Base-by-base conservation (phyloP, 495 filamentous ascomycete genomes). In the Penicillium parvum region DNA sequence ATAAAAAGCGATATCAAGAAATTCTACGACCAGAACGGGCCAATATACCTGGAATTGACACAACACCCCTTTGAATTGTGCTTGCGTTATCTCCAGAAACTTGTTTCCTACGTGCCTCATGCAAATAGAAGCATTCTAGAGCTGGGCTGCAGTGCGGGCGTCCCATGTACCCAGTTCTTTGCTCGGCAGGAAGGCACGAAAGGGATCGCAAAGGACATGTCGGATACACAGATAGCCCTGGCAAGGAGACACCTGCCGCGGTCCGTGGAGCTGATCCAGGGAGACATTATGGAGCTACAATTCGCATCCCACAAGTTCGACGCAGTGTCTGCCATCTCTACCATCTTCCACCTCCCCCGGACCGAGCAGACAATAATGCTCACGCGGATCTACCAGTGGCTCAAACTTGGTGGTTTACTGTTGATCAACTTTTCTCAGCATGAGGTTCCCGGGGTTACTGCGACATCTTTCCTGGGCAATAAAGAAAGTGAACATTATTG, bases 341-440 rank as follows among this genome's bases (percentile, higher is more conserved):
- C 66, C 4, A 56, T 74, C 22, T 62, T 74, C 34, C 73, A 75
- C 45, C 55, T 75, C 1, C 70, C 70, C 4, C 56, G 69, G 4
- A 43, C 46, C 3, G 67, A 76, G 42, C 69, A 73, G 30, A 43
- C 17, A 2, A 38, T 40, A 2, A 48, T 73, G 22, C 45, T 76
- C 8, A 5, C 11, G 7, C 53, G 60, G 19, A 65, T 72, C 23
- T 40, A 21, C 8, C 15, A 6, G 2, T 74, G 72, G 72, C 41
- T 76, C 32, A 69, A 65, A 39, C 57, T 61, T 9, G 66, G 65
- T 0, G 71, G 71, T 0, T 42, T 30, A 37, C 27, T 73, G 4
- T 35, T 73, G 7, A 54, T 39, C n/a, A 76, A 73, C 43, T 66
- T 76, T 33, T 49, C 51, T 5, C 55, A 40, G 21, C 30, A 25